Base-by-base conservation (phyloP, 306 rosid species). In the Vicia sativa region DNA sequence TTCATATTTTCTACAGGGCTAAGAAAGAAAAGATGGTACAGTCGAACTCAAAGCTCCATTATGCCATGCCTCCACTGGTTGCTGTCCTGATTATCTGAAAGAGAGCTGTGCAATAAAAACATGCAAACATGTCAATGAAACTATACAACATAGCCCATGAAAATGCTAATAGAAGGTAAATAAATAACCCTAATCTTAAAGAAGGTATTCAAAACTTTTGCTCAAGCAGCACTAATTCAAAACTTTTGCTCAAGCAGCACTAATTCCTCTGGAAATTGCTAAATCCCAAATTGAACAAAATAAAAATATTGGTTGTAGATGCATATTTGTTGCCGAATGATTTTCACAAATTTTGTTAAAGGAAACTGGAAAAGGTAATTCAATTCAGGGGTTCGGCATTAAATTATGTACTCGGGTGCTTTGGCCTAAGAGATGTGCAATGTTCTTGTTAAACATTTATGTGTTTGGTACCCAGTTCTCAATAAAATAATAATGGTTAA, bases 11-110 rank as follows among this genome's bases (percentile, higher is more conserved):
- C 80, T 83, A 82, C 54, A 66, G 61, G 63, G 80, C 68, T 71
- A 80, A 71, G 64, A 71, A 56, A 71, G 37, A 26, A 60, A 69
- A 56, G 46, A 50, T 38, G 74, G 56, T 61, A 75, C 58, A 64
- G 23, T 78, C 74, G 62, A 56, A 50, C 70, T 43, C 39, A 35
- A 37, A 70, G 53, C 39, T 67, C 31, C 69, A 73, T 80, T 78
- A 91, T 25, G 88, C 97, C 97, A 89, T 78, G 87, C 96, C 97
- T 74, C 97, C 96, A 48, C 88, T 86, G 1, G 96, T 78, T 70
- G 97, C 97, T 67, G 96, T 91, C 87, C 97, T 87, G 88, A 91
- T 91, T 75, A 91, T 88, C 91, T 91, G 97, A 78, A 91, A 91
- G 52, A 91, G 91, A 72, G 97, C 97, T 91, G 97, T 52, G 31